Evolutionary conservation across 2,329 filamentous ascomycete species (phyloP).

Genomic region (Aspergillus transmontanensis): DNA sequence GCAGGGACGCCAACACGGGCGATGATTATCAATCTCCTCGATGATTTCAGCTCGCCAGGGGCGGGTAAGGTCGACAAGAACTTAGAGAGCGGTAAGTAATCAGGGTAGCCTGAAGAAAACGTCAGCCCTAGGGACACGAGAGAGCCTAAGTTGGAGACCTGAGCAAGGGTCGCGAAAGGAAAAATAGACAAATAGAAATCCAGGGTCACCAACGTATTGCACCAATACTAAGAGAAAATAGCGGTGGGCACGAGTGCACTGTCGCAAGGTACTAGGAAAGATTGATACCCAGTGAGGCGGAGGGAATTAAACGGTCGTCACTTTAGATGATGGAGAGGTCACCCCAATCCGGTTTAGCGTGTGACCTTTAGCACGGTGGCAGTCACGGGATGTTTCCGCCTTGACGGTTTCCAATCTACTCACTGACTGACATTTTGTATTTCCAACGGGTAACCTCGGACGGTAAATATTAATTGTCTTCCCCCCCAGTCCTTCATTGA

Average conservation of each 20-base stretch:
- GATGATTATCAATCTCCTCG: slow-evolving; percentile 27
- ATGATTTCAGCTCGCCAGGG: slow-evolving; percentile 27
- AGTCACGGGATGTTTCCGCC: slow-evolving; percentile 33
- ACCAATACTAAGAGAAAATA: slow-evolving; percentile 24
- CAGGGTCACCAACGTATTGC: slow-evolving; percentile 9
- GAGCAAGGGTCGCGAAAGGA: slow-evolving; percentile 1
- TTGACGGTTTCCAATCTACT: background rate
- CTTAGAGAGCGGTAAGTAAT: slow-evolving; percentile 12
- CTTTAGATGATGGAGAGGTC: slow-evolving; percentile 28
- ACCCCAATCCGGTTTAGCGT: slow-evolving; percentile 29
- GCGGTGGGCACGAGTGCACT: slow-evolving; percentile 20
- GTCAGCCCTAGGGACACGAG: slow-evolving; percentile 20
- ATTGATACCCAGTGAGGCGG: slow-evolving; percentile 27
- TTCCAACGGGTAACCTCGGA: background rate
- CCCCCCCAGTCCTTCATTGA: background rate
- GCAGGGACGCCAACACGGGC: slow-evolving; percentile 26
- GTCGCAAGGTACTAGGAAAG: slow-evolving; percentile 13
- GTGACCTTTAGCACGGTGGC: background rate
- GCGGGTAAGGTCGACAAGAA: slow-evolving; percentile 15
- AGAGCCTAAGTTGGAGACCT: slow-evolving; percentile 8
- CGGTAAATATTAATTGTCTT: background rate
- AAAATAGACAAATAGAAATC: slow-evolving; percentile 15
- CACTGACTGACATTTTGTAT: background rate
- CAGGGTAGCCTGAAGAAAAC: slow-evolving; percentile 25
- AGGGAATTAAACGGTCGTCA: slow-evolving; percentile 15